A percentile compares a stretch with the other conserved stretches of the same genome.
Evolutionary conservation across 495 filamentous ascomycete species (phyloP).

Genomic region (Aspergillus indologenus): DNA sequence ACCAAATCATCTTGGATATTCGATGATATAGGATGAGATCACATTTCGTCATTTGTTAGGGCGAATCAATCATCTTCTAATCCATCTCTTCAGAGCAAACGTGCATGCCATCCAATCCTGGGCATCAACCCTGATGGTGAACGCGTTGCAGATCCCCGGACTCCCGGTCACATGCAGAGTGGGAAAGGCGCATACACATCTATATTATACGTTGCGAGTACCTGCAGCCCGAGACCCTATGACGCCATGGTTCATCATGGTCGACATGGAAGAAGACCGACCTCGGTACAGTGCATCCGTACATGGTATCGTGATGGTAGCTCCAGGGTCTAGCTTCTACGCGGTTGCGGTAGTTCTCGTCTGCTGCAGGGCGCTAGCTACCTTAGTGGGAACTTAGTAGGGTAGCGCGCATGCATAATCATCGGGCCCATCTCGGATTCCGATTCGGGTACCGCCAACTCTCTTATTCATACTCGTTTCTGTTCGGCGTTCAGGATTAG

Average conservation of each 20-base stretch:
- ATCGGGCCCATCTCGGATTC: background rate
- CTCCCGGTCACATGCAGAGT: conserved; percentile 10
- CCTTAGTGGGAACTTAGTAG: background rate
- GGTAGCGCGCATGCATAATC: background rate
- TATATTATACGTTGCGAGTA: background rate
- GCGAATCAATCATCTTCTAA: too few relatives aligned
- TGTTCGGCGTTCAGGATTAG: background rate
- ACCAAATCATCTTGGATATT: too few relatives aligned
- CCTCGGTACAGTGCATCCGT: background rate
- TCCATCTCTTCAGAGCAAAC: too few relatives aligned
- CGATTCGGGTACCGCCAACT: background rate
- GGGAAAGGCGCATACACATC: background rate
- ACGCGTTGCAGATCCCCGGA: background rate
- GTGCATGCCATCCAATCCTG: background rate
- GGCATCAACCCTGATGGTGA: background rate
- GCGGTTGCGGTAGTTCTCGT: background rate
- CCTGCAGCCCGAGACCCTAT: background rate
- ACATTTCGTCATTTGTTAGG: background rate
- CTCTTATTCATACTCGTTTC: too few relatives aligned
- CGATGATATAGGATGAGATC: background rate
- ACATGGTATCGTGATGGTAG: too few relatives aligned
- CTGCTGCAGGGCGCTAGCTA: background rate
- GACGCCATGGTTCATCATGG: conserved; percentile 5
- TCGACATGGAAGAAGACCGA: background rate
- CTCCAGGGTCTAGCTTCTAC: background rate